Percentiles rank a stretch among this genome's conserved stretches.
These are phyloP conservation scores for Hortiboletus campestris DNA, from an alignment of 768 basidiomycete genomes.

Conservation along the genomic window DNA sequence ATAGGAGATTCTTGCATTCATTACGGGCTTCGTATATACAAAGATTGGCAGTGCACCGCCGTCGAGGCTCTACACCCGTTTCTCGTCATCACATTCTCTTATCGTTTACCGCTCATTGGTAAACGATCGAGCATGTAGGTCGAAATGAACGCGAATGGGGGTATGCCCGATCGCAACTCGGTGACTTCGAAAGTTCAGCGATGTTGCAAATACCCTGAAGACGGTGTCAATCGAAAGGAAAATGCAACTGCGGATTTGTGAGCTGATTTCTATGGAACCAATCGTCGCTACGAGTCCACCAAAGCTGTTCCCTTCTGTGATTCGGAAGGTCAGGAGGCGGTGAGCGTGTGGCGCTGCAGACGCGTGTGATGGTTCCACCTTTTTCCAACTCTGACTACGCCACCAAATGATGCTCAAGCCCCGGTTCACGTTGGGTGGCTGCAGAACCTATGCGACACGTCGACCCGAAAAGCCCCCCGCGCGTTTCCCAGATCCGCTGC, in stretches of 20 bases:
- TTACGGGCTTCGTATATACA: conserved; percentile 4
- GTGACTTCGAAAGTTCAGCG: conserved; percentile 23
- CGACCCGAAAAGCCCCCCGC: conserved; percentile 44
- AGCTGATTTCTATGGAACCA: too few species aligned
- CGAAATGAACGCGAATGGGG: too few species aligned
- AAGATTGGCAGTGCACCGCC: not conserved
- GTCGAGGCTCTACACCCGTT: too few species aligned
- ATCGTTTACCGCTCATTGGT: not conserved
- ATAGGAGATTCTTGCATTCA: conserved; percentile 19
- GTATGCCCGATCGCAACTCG: conserved; percentile 34
- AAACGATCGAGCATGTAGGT: conserved; percentile 20
- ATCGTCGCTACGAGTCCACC: not conserved
- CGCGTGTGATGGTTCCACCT: not conserved
- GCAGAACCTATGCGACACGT: conserved; percentile 44
- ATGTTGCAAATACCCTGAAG: conserved; percentile 41
- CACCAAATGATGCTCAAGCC: conserved; percentile 20
- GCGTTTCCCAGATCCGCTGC: conserved; percentile 56
- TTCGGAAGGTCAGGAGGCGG: not conserved
- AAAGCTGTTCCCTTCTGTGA: conserved; percentile 7
- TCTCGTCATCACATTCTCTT: too few species aligned
- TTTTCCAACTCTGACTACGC: not conserved
- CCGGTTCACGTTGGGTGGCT: conserved; percentile 4
- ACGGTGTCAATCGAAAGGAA: conserved; percentile 32
- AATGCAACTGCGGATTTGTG: too few species aligned
- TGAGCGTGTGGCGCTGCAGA: not conserved